phyloP scores from a whole-genome alignment of 2,329 filamentous ascomycete species.

The Blastomyces silverae region DNA sequence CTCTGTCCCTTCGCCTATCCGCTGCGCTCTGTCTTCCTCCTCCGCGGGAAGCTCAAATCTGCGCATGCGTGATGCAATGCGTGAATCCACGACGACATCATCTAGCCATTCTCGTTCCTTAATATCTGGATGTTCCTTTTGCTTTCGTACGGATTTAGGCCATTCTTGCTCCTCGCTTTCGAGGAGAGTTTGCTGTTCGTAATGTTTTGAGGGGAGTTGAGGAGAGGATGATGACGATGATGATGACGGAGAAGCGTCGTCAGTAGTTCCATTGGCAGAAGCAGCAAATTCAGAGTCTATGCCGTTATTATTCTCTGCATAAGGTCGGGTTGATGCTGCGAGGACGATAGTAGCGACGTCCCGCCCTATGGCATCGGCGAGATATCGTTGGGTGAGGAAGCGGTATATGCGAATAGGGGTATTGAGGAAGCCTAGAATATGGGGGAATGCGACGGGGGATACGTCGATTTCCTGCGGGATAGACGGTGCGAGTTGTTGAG shows the following conservation, averaged over 20 bases:
- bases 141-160: conserved; percentile 69
- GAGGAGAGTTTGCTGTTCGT: conserved; percentile 61
- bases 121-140: conserved; percentile 42
- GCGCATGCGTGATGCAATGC: conserved; percentile 73
- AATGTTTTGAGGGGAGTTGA: conserved; percentile 33
- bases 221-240: conserved; percentile 30
- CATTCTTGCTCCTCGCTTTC: conserved; percentile 69
- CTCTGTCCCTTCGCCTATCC: conserved; percentile 58
- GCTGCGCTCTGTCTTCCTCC: conserved; percentile 60
- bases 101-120: conserved; percentile 69
- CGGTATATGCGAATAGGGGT: conserved; percentile 80
- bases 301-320: conserved; percentile 28
- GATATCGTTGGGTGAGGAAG: conserved; percentile 70
- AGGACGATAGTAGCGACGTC: conserved; percentile 83
- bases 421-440: conserved; percentile 86
- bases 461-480: conserved; percentile 68
- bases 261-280: conserved; percentile 20
- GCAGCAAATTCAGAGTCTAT: conserved; percentile 25
- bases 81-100: conserved; percentile 65
- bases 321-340: conserved; percentile 38
- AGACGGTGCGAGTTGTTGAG: conserved; percentile 56
- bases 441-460: conserved; percentile 70
- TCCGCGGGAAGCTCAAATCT: conserved; percentile 63
- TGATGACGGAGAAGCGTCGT: conserved; percentile 16
- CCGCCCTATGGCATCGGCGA: conserved; percentile 83